Evolutionary conservation across 2,329 filamentous ascomycete species (phyloP).

Genomic region (Coccinonectria pachysandricola): DNA sequence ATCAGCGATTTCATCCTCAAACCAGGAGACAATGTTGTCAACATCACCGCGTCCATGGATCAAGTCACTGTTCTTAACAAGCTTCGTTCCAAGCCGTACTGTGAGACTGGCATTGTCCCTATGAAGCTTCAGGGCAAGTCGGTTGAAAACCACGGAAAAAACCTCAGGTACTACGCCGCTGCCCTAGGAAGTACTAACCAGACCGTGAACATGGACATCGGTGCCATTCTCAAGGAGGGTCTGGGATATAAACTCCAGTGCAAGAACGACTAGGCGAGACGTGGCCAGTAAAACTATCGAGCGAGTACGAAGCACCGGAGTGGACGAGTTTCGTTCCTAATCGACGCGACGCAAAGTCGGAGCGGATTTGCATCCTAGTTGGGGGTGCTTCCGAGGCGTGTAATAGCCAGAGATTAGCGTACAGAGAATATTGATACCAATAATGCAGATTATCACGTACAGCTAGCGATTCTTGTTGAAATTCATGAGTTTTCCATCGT

Average conservation of each 20-base stretch:
- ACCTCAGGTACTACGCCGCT: constrained; percentile 44
- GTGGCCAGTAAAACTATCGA: too few species aligned
- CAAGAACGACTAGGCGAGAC: constrained; percentile 3
- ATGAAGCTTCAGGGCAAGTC: constrained; percentile 43
- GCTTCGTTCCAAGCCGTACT: constrained; percentile 34
- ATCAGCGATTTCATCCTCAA: constrained; percentile 47
- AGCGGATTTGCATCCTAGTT: too few species aligned
- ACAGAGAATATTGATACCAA: constrained; percentile 18
- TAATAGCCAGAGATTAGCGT: too few species aligned
- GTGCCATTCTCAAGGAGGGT: constrained; percentile 28
- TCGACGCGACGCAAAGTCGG: too few species aligned
- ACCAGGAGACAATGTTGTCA: constrained; percentile 48
- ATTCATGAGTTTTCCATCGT: constrained; percentile 1
- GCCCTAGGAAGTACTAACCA: constrained; percentile 42
- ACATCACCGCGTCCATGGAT: constrained; percentile 43
- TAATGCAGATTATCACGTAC: constrained; percentile 10
- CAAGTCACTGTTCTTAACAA: constrained; percentile 35
- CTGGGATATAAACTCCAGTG: constrained; percentile 21
- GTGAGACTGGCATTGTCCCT: constrained; percentile 43
- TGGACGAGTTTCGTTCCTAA: too few species aligned
- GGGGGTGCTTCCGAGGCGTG: too few species aligned
- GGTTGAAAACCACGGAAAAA: constrained; percentile 40
- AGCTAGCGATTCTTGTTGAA: constrained; percentile 6
- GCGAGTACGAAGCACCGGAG: too few species aligned
- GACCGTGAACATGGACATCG: constrained; percentile 42